These are phyloP conservation scores for Erysimum cheiranthoides DNA, from an alignment of 345 rosid species.

Conservation along the genomic window DNA sequence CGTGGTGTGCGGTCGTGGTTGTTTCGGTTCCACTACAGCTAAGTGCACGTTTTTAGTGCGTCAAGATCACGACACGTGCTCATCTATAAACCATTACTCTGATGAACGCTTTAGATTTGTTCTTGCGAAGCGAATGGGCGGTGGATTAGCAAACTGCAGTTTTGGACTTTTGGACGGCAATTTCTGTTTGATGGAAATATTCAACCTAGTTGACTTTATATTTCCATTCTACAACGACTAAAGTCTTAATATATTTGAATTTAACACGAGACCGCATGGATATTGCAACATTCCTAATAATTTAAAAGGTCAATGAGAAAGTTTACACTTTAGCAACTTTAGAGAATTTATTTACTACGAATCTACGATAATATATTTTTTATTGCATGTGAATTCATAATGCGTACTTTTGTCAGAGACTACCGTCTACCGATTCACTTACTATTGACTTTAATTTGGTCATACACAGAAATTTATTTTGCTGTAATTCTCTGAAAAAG, in stretches of 20 bases:
- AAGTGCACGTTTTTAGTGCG: constrained; percentile 27
- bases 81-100: not conserved
- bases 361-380: not conserved
- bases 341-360: not conserved
- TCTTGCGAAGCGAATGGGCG: not conserved
- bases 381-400: constrained; percentile 15
- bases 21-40: constrained; percentile 30
- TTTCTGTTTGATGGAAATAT: constrained; percentile 35
- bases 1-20: constrained; percentile 28
- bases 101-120: constrained; percentile 28
- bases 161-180: constrained; percentile 31
- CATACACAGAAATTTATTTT: not conserved
- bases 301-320: constrained; percentile 11
- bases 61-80: constrained; percentile 27
- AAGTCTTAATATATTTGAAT: constrained; percentile 16
- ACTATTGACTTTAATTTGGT: constrained; percentile 16
- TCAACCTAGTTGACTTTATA: constrained; percentile 38
- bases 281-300: constrained; percentile 4
- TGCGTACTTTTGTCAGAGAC: constrained; percentile 12
- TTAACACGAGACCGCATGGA: not conserved
- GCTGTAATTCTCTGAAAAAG: constrained; percentile 4
- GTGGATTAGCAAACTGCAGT: constrained; percentile 12
- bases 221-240: constrained; percentile 12
- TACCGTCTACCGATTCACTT: constrained; percentile 24
- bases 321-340: constrained; percentile 21